These are phyloP conservation scores for Lojkania enalia DNA, from an alignment of 2,329 filamentous ascomycete genomes.

Conservation along the genomic window DNA sequence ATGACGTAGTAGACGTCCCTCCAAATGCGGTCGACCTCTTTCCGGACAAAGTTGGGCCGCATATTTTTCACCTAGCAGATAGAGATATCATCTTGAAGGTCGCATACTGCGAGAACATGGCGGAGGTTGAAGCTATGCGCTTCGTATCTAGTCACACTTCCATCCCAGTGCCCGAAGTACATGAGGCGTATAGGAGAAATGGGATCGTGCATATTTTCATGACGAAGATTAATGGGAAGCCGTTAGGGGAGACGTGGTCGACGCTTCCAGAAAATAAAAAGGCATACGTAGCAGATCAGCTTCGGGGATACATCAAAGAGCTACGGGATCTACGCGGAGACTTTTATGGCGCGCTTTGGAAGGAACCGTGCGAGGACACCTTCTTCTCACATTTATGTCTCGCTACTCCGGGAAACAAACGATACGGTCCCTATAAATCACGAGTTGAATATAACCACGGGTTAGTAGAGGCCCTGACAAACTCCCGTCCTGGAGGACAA, in stretches of 20 bases:
- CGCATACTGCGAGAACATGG: conserved; percentile 13
- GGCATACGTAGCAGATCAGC: conserved; percentile 11
- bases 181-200: conserved; percentile 14
- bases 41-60: neutral
- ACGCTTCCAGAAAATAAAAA: conserved; percentile 21
- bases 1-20: neutral
- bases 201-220: conserved; percentile 22
- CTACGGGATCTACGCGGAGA: conserved; percentile 18
- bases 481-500: conserved; percentile 14
- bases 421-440: conserved; percentile 14
- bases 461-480: conserved; percentile 16
- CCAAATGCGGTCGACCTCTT: conserved; percentile 1
- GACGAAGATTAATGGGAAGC: conserved; percentile 13
- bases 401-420: conserved; percentile 17
- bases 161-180: conserved; percentile 15
- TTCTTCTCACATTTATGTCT: conserved; percentile 18
- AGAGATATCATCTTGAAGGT: conserved; percentile 15
- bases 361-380: conserved; percentile 15
- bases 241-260: conserved; percentile 15
- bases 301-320: conserved; percentile 16
- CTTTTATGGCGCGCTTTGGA: conserved; percentile 20
- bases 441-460: conserved; percentile 13
- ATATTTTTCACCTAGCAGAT: conserved; percentile 3
- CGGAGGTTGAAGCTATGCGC: conserved; percentile 16
- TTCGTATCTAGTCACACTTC: conserved; percentile 15